These are phyloP conservation scores for Nepenthes mirabilis DNA, from an alignment of 148 eudicot genomes.

Conservation along the genomic window DNA sequence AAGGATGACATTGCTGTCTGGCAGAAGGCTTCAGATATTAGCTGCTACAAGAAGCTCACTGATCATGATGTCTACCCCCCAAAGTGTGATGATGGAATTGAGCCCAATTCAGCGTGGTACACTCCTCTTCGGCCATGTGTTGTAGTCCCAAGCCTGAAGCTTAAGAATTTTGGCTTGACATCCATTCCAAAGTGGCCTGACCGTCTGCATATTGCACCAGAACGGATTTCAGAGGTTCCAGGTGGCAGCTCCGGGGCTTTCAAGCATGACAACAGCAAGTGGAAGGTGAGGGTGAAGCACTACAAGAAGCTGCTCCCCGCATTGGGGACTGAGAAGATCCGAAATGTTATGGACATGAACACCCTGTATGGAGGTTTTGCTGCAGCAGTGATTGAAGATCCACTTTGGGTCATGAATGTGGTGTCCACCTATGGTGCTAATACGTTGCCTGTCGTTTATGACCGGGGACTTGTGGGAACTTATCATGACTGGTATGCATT, in stretches of 20 bases:
- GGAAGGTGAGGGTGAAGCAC: slow-evolving; percentile 65
- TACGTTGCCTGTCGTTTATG: slow-evolving; percentile 71
- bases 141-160: slow-evolving; percentile 46
- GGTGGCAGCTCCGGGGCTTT: slow-evolving; percentile 61
- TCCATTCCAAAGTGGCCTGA: slow-evolving; percentile 72
- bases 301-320: slow-evolving; percentile 71
- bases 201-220: slow-evolving; percentile 55
- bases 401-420: slow-evolving; percentile 96
- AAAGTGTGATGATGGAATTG: slow-evolving; percentile 83
- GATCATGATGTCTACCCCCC: slow-evolving; percentile 61
- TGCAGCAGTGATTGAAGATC: slow-evolving; percentile 55
- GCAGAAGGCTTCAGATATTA: slow-evolving; percentile 60
- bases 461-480: slow-evolving; percentile 88
- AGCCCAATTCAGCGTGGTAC: slow-evolving; percentile 94
- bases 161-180: slow-evolving; percentile 34
- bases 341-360: slow-evolving; percentile 98
- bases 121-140: slow-evolving; percentile 85
- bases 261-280: slow-evolving; percentile 53
- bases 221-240: slow-evolving; percentile 43
- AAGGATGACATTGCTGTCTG: slow-evolving; percentile 88
- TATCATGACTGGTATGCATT: slow-evolving; percentile 69
- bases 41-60: slow-evolving; percentile 58
- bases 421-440: slow-evolving; percentile 78
- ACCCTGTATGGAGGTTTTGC: slow-evolving; percentile 89
- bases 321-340: slow-evolving; percentile 65